Evolutionary conservation across 768 basidiomycete genomes (phyloP).

Genomic region (Tulasnella sp.): DNA sequence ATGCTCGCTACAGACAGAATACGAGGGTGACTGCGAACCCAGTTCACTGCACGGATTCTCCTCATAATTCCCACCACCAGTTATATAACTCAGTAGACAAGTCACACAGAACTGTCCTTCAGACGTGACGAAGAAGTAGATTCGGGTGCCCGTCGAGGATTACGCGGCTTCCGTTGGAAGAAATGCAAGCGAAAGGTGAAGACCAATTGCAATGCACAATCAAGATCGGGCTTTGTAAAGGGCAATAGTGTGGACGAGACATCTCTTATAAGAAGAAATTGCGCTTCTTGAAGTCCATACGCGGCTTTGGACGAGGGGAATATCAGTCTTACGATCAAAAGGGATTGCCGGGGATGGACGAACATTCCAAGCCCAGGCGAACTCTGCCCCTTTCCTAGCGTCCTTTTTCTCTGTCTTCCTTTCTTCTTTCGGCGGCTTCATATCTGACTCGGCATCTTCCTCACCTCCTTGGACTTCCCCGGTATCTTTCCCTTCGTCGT

Average conservation of each 20-base stretch:
- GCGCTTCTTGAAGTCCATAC: conserved; percentile 4
- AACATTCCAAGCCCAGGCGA: conserved; percentile 87
- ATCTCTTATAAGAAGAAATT: conserved; percentile 8
- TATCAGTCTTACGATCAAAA: background rate
- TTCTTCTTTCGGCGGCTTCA: conserved; percentile 5
- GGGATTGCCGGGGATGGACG: conserved; percentile 14
- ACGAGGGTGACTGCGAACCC: no score
- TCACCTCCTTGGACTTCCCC: conserved; percentile 19
- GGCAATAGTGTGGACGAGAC: background rate
- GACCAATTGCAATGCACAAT: no score
- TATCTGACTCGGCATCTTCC: background rate
- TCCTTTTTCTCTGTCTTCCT: conserved; percentile 16
- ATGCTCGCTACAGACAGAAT: no score
- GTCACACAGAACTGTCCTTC: no score
- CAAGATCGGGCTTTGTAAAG: no score
- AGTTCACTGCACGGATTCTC: no score
- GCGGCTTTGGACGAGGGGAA: background rate
- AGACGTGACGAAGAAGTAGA: no score
- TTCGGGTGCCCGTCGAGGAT: no score
- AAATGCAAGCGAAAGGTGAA: no score
- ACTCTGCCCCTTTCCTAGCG: conserved; percentile 51
- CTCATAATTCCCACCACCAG: no score
- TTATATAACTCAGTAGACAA: no score
- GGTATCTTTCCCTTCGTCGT: conserved; percentile 28
- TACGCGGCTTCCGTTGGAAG: no score